phyloP scores from a whole-genome alignment of 441 rosid genomes.

The Populus hybrid region DNA sequence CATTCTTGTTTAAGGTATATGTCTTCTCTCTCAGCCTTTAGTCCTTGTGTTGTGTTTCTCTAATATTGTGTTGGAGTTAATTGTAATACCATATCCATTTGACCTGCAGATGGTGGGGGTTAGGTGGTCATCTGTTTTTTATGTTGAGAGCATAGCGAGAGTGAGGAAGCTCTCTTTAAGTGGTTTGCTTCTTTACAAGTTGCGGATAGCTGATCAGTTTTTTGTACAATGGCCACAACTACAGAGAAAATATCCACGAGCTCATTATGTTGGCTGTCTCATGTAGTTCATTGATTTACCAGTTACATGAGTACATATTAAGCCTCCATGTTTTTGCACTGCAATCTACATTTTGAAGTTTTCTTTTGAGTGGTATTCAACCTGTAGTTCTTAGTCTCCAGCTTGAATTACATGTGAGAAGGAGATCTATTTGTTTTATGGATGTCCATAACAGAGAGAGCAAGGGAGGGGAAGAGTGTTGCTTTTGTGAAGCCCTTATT shows the following conservation, averaged over 20 bases:
- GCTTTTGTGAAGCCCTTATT: background rate
- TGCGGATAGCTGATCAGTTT: conserved; percentile 73
- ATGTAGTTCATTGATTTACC: conserved; percentile 46
- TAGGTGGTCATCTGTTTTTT: conserved; percentile 76
- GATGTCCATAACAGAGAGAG: background rate
- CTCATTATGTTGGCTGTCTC: conserved; percentile 75
- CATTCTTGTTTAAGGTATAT: conserved; percentile 74
- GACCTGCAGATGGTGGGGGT: conserved; percentile 62
- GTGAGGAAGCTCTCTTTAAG: conserved; percentile 82
- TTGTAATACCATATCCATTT: background rate
- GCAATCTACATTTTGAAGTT: background rate
- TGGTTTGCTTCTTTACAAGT: conserved; percentile 76
- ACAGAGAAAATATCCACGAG: conserved; percentile 59
- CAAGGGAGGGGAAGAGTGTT: background rate
- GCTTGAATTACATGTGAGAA: background rate
- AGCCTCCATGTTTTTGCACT: conserved; percentile 8
- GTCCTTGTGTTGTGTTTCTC: background rate
- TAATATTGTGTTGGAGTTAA: background rate
- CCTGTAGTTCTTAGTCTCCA: background rate
- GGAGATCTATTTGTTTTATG: background rate
- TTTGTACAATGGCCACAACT: conserved; percentile 91
- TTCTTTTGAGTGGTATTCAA: conserved; percentile 11
- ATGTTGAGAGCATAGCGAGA: conserved; percentile 91
- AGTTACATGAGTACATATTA: conserved; percentile 8
- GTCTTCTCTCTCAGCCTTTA: background rate